Evolutionary conservation across 176 grass and related monocot genomes (phyloP), one percentile per base, ranked within the genome.

Genomic region (Zea luxurians): DNA sequence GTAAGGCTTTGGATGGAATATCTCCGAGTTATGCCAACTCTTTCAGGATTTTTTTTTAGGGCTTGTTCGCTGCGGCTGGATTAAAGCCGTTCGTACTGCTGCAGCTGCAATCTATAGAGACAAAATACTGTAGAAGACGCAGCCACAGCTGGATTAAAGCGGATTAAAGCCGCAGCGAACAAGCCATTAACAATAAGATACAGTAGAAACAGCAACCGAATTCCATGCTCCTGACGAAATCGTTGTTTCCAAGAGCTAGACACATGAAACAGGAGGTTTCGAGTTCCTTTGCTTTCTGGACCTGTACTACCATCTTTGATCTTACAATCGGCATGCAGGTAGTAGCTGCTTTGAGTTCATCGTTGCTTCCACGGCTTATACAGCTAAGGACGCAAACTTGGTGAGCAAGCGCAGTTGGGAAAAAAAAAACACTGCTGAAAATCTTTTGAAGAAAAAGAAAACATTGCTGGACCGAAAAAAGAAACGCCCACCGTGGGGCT

Each of bases 401-500:
- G 27, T 27, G 27, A 27, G 27, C 27, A 27, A 27, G 27, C 27
- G 27, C 27, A 27, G 27, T 1, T 27, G 27, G 27, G 27, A 27
- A 27, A 1, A 27, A 27, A 27, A 27, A n/a, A n/a, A n/a, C n/a
- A n/a, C n/a, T n/a, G n/a, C n/a, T n/a, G n/a, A n/a, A n/a, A n/a
- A n/a, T n/a, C n/a, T n/a, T n/a, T 37, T 13, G 42, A 66, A 41
- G 0, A 13, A 6, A 0, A 18, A 0, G 37, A 55, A 55, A 58
- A 74, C 4, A 37, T 9, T 27, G 27, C 27, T 27, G 27, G 27
- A 27, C 27, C 1, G 27, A 27, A 27, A 13, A 13, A 11, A 4
- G n/a, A 0, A 12, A 10, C 78, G 82, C 84, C 87, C 88, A 90
- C 88, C 78, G 74, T 90, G 82, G 85, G 84, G 87, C 88, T 85